phyloP scores from a whole-genome alignment of 306 rosid species.

The Casuarina cunninghamiana region DNA sequence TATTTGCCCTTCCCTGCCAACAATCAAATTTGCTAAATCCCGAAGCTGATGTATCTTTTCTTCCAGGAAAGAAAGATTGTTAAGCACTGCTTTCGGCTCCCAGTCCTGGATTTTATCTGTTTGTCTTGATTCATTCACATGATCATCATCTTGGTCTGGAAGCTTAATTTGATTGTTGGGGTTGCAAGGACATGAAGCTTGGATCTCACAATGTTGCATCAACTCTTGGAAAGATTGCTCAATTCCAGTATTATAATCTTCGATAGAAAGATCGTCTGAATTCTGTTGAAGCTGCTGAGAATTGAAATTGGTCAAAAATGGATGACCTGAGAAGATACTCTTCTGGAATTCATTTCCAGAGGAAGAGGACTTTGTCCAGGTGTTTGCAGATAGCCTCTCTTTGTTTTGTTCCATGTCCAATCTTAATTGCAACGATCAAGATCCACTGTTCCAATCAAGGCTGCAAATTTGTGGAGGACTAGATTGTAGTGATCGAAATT shows the following conservation, averaged over 20 bases:
- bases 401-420: background rate
- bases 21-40: slow-evolving; percentile 75
- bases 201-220: slow-evolving; percentile 43
- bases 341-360: slow-evolving; percentile 41
- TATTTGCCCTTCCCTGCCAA: slow-evolving; percentile 60
- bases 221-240: slow-evolving; percentile 59
- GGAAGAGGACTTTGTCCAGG: slow-evolving; percentile 55
- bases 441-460: slow-evolving; percentile 33
- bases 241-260: slow-evolving; percentile 47
- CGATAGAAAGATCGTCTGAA: slow-evolving; percentile 54
- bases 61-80: slow-evolving; percentile 78
- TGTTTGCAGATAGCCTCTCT: slow-evolving; percentile 50
- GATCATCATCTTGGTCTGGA: slow-evolving; percentile 47
- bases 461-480: slow-evolving; percentile 15
- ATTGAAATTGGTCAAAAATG: slow-evolving; percentile 42
- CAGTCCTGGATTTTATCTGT: slow-evolving; percentile 58
- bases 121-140: slow-evolving; percentile 33
- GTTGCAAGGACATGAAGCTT: slow-evolving; percentile 31
- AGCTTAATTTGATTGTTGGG: slow-evolving; percentile 39
- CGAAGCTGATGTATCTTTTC: slow-evolving; percentile 93
- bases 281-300: slow-evolving; percentile 40
- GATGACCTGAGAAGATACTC: slow-evolving; percentile 36
- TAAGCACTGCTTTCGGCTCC: slow-evolving; percentile 77
- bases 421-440: slow-evolving; percentile 13
- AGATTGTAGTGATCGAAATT: slow-evolving; percentile 13